Evolutionary conservation across 148 eudicot species (phyloP).

Genomic region (Silene conica): DNA sequence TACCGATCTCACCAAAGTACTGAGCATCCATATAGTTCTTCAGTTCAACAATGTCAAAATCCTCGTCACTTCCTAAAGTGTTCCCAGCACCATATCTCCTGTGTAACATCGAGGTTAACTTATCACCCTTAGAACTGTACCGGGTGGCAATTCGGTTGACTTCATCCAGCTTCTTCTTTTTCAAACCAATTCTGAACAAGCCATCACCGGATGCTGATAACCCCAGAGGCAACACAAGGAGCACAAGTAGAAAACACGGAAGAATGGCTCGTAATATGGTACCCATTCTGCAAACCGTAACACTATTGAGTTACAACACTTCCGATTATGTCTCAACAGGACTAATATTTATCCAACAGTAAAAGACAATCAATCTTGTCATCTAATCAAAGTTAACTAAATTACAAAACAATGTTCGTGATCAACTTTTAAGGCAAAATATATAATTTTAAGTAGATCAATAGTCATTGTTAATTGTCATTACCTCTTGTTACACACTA

Average conservation of each 20-base stretch:
- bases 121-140: slow-evolving; percentile 30
- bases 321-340: not conserved
- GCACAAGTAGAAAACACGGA: slow-evolving; percentile 35
- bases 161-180: slow-evolving; percentile 55
- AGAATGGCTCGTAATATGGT: slow-evolving; percentile 26
- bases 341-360: not conserved
- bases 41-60: slow-evolving; percentile 48
- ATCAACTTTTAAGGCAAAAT: not conserved
- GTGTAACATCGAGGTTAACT: slow-evolving; percentile 18
- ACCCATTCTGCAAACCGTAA: slow-evolving; percentile 42
- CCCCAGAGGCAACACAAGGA: slow-evolving; percentile 36
- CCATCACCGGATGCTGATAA: slow-evolving; percentile 42
- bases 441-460: not conserved
- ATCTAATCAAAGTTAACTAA: too few relatives aligned
- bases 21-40: slow-evolving; percentile 89
- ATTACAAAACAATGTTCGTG: not conserved
- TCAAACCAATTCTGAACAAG: slow-evolving; percentile 61
- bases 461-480: not conserved
- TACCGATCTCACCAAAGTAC: slow-evolving; percentile 85
- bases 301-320: not conserved
- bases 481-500: not conserved
- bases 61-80: slow-evolving; percentile 33
- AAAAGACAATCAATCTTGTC: not conserved
- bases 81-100: slow-evolving; percentile 32
- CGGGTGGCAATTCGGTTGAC: slow-evolving; percentile 37